phyloP scores from a whole-genome alignment of 768 basidiomycete species.

The Macrolepiota albuminosa region DNA sequence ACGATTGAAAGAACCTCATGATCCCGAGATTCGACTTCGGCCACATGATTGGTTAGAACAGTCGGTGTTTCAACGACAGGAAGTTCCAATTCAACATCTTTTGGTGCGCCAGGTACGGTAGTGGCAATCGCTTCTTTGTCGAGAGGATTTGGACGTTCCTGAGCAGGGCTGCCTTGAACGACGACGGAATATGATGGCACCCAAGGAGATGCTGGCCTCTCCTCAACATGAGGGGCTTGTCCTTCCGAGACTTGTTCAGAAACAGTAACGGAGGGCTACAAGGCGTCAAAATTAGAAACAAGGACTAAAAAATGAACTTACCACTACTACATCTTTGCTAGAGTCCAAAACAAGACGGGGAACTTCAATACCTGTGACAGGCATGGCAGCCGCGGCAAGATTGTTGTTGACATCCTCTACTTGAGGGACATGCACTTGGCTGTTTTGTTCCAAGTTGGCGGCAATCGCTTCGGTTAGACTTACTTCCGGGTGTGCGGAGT shows the following conservation, averaged over 20 bases:
- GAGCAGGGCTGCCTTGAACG: constrained; percentile 24
- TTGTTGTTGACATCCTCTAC: background rate
- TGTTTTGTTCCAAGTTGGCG: background rate
- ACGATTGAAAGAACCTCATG: background rate
- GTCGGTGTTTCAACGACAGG: background rate
- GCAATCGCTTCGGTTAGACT: background rate
- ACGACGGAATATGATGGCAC: constrained; percentile 31
- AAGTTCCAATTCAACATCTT: background rate
- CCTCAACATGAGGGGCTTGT: constrained; percentile 4
- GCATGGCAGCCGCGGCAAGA: background rate
- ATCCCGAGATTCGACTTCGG: background rate
- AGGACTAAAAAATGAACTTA: background rate
- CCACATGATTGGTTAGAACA: background rate
- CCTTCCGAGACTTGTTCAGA: background rate
- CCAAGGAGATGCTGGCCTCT: constrained; percentile 28
- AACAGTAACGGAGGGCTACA: background rate
- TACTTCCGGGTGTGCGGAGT: background rate
- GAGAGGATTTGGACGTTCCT: constrained; percentile 10
- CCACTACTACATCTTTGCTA: constrained; percentile 7
- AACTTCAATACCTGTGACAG: constrained; percentile 1
- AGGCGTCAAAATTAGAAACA: background rate
- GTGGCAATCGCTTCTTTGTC: constrained; percentile 2
- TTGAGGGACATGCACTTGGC: background rate
- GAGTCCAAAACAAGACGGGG: constrained; percentile 8
- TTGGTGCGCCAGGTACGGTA: background rate